Percentiles rank a stretch among this genome's conserved stretches.
These are phyloP conservation scores for Coelastrella sp. DNA, from an alignment of 139 green algal genomes.

Conservation along the genomic window DNA sequence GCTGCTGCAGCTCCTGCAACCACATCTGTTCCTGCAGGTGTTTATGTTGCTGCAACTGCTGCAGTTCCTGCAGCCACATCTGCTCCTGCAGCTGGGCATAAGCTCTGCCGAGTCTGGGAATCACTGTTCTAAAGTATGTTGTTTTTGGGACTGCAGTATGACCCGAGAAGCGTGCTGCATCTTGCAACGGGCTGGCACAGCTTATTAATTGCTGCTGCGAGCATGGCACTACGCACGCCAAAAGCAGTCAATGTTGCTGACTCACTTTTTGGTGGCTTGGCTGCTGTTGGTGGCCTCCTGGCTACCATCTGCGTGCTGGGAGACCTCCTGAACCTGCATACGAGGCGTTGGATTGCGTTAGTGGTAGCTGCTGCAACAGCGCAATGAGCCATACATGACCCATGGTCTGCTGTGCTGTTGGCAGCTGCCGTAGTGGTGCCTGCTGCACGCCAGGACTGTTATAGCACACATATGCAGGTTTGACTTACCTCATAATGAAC, in stretches of 20 bases:
- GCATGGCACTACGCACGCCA: background rate
- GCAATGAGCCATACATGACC: background rate
- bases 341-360: conserved; percentile 15
- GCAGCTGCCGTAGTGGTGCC: no score
- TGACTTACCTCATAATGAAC: conserved; percentile 66
- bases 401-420: background rate
- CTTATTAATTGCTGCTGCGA: background rate
- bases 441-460: background rate
- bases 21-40: no score
- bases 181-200: background rate
- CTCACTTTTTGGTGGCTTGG: conserved; percentile 65
- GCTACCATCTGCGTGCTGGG: conserved; percentile 44
- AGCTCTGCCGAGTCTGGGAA: no score
- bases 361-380: background rate
- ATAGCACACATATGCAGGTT: no score
- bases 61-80: background rate
- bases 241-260: background rate
- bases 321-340: conserved; percentile 58
- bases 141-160: no score
- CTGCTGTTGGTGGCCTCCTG: conserved; percentile 57
- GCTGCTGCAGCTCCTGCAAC: no score
- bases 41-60: no score
- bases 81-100: no score
- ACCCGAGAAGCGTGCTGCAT: no score
- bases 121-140: no score